Base-by-base conservation (phyloP, 108 stramenopile species). In the Nitzschia sp. region DNA sequence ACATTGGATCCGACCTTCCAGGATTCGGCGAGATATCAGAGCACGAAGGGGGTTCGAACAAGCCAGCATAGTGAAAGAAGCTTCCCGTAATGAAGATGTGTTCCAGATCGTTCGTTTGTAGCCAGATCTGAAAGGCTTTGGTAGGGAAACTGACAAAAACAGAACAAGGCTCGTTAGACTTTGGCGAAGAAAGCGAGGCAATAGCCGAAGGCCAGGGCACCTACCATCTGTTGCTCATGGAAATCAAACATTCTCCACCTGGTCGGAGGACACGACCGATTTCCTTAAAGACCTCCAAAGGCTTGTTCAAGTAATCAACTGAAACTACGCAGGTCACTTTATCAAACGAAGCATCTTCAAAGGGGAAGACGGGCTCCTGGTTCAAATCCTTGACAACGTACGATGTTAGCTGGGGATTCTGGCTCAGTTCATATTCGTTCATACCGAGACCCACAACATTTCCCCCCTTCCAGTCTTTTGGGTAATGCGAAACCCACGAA, bases 271-370 rank as follows among this genome's bases (percentile, higher is more conserved):
- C 96, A 24, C 97, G 79, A 18, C 79, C 83, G 54, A 97, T 92
- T 80, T 98, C 96, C 21, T 84, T 54, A 57, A 93, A 92, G 51
- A 96, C 81, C 59, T 86, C 79, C 21, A 75, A 54, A 2, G 95
- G 97, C 65, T 91, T 73, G 55, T 81, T 95, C 17, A 96, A 71
- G 80, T 98, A 98, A 51, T 98, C 97, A 19, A 98, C 83, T 38
- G 88, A 90, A 0, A 98, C 97, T 17, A 98, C 97, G 65, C 91
- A 92, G 6, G 97, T 98, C 3, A 98, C 93, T 28, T 85, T 88
- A 57, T 97, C 96, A 74, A 98, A 98, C 0, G 85, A 85, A 46
- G 77, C 71, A 68, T 95, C 95, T 27, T 85, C 86, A 57, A 85
- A 95, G 26, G 97, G 97, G 19, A 98, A 85, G 0, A 64, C 82